Evolutionary conservation across 208 protist species (phyloP).

Genomic region (Wallacemonas sp.): DNA sequence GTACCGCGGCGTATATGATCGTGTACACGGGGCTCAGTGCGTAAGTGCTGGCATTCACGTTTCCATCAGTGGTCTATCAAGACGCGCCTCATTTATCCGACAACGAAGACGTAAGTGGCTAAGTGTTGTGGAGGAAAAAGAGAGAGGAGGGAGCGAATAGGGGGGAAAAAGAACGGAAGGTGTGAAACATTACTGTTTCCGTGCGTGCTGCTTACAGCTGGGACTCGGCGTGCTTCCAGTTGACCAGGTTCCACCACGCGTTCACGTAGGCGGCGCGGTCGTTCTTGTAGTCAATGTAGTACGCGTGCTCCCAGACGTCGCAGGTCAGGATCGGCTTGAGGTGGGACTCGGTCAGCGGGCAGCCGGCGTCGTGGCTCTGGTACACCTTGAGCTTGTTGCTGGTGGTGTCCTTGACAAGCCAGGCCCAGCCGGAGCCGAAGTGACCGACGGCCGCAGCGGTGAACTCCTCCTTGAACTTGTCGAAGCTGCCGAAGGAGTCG

Average conservation of each 20-base stretch:
- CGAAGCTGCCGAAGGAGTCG: constrained; percentile 82
- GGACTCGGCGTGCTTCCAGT: constrained; percentile 88
- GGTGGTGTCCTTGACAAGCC: constrained; percentile 90
- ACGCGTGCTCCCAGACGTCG: constrained; percentile 96
- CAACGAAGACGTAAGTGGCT: constrained; percentile 16
- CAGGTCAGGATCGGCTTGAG: constrained; percentile 85
- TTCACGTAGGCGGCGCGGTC: constrained; percentile 91
- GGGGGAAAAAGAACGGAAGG: neutral
- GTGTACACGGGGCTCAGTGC: too few relatives aligned
- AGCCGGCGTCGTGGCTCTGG: constrained; percentile 81
- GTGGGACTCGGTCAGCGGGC: constrained; percentile 68
- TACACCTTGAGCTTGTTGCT: constrained; percentile 82
- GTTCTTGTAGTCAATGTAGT: constrained; percentile 96
- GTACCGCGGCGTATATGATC: too few relatives aligned
- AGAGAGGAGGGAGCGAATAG: constrained; percentile 9
- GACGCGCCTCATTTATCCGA: too few relatives aligned
- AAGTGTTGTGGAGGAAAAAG: constrained; percentile 12
- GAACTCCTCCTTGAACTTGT: constrained; percentile 94
- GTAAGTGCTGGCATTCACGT: too few relatives aligned
- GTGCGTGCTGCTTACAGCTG: constrained; percentile 25
- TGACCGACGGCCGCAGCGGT: constrained; percentile 78
- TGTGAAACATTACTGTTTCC: too few relatives aligned
- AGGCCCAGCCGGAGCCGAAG: constrained; percentile 95
- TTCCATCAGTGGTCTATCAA: too few relatives aligned
- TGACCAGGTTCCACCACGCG: constrained; percentile 92